phyloP scores from a whole-genome alignment of 1,284 basidiomycete species.

The Cutaneotrichosporon spelunceum region DNA sequence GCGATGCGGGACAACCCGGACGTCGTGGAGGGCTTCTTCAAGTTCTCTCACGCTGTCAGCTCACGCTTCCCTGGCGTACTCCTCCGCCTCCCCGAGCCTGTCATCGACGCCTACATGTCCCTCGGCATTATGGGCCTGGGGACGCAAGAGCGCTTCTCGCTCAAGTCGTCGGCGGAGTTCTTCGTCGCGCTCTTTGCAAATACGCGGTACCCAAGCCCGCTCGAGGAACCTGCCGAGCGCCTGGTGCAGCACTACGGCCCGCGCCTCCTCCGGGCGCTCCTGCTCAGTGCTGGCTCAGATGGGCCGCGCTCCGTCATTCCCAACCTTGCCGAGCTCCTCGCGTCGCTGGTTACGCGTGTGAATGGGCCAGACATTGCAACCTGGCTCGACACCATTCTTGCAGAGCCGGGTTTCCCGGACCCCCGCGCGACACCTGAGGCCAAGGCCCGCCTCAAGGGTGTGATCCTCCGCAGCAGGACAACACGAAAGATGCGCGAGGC shows the following conservation, averaged over 20 bases:
- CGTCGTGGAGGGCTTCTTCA: conserved; percentile 81
- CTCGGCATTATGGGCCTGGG: conserved; percentile 68
- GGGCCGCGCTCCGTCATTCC: conserved; percentile 77
- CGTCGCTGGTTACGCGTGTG: conserved; percentile 61
- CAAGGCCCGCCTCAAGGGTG: conserved; percentile 72
- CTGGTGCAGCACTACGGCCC: conserved; percentile 64
- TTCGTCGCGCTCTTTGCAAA: conserved; percentile 54
- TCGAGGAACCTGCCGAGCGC: conserved; percentile 40
- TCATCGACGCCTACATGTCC: conserved; percentile 67
- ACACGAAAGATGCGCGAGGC: conserved; percentile 51
- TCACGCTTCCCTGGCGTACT: conserved; percentile 70
- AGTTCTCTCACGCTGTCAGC: conserved; percentile 62
- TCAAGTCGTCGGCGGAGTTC: conserved; percentile 76
- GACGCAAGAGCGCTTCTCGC: conserved; percentile 79
- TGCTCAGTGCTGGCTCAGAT: conserved; percentile 72
- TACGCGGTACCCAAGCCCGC: conserved; percentile 48
- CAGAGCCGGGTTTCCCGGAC: conserved; percentile 53
- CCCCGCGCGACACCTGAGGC: conserved; percentile 56
- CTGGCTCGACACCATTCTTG: conserved; percentile 71
- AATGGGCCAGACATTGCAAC: conserved; percentile 56
- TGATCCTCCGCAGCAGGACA: conserved; percentile 57
- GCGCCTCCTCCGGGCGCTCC: conserved; percentile 64
- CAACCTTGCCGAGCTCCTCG: conserved; percentile 76
- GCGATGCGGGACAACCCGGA: conserved; percentile 74
- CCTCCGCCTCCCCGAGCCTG: conserved; percentile 63